Percentiles rank a stretch among this genome's conserved stretches.
phyloP scores from a whole-genome alignment of 2,329 filamentous ascomycete genomes.

The Dothidotthia symphoricarpi region DNA sequence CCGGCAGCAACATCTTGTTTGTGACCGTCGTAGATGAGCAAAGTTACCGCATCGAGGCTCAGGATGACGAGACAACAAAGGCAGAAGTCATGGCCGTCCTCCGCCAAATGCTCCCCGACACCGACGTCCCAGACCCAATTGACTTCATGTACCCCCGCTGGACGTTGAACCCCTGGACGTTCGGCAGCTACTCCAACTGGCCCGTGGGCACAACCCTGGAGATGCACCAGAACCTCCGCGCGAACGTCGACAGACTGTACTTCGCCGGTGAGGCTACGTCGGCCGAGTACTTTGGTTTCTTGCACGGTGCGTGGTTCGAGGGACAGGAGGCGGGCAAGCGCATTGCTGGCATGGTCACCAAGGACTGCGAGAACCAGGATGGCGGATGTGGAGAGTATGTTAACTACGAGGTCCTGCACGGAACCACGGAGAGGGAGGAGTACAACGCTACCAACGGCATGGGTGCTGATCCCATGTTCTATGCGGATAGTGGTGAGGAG shows the following conservation, averaged over 20 bases:
- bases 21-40: slow-evolving; percentile 60
- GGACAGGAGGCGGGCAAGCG: slow-evolving; percentile 33
- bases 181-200: slow-evolving; percentile 68
- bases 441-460: slow-evolving; percentile 35
- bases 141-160: slow-evolving; percentile 63
- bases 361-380: slow-evolving; percentile 22
- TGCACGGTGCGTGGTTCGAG: slow-evolving; percentile 52
- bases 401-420: slow-evolving; percentile 32
- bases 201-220: slow-evolving; percentile 62
- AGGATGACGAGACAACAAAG: slow-evolving; percentile 58
- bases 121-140: slow-evolving; percentile 57
- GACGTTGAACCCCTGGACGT: slow-evolving; percentile 52
- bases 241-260: slow-evolving; percentile 61
- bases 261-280: slow-evolving; percentile 66
- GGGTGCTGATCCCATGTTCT: slow-evolving; percentile 27
- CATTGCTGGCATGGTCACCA: slow-evolving; percentile 30
- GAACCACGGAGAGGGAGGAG: slow-evolving; percentile 29
- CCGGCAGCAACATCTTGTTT: slow-evolving; percentile 64
- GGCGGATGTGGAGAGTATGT: slow-evolving; percentile 29
- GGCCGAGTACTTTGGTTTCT: slow-evolving; percentile 63
- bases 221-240: slow-evolving; percentile 65
- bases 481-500: slow-evolving; percentile 6
- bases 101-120: slow-evolving; percentile 60
- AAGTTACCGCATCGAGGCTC: slow-evolving; percentile 58
- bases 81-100: slow-evolving; percentile 58